Evolutionary conservation across 345 rosid genomes (phyloP).

Genomic region (Lagerstroemia speciosa): DNA sequence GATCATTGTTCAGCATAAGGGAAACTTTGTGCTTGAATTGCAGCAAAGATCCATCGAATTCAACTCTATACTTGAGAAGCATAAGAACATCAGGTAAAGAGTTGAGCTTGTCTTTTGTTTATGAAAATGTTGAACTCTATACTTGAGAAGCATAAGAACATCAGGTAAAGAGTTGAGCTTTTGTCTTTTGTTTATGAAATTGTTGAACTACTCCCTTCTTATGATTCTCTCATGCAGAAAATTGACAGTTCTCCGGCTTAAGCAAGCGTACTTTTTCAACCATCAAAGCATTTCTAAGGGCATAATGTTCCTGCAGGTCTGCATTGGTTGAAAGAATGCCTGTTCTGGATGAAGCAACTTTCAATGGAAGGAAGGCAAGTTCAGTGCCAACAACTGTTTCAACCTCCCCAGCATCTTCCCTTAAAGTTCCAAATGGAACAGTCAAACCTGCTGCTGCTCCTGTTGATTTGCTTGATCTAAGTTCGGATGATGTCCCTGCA

Average conservation of each 20-base stretch:
- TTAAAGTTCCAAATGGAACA: slow-evolving; percentile 83
- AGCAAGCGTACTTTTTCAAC: neutral
- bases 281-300: slow-evolving; percentile 13
- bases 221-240: neutral
- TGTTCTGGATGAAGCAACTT: slow-evolving; percentile 90
- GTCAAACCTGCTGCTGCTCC: slow-evolving; percentile 69
- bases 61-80: slow-evolving; percentile 80
- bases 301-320: slow-evolving; percentile 46
- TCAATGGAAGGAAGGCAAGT: slow-evolving; percentile 81
- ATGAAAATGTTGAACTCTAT: slow-evolving; percentile 52
- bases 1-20: slow-evolving; percentile 61
- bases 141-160: slow-evolving; percentile 75
- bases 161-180: slow-evolving; percentile 38
- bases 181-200: slow-evolving; percentile 7
- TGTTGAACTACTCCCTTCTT: slow-evolving; percentile 6
- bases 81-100: slow-evolving; percentile 29
- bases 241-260: neutral
- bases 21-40: slow-evolving; percentile 91
- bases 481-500: slow-evolving; percentile 67
- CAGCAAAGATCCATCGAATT: slow-evolving; percentile 98
- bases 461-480: slow-evolving; percentile 76
- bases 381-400: slow-evolving; percentile 63
- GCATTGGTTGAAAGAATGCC: slow-evolving; percentile 97
- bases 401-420: slow-evolving; percentile 44
- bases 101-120: too few relatives aligned